These are phyloP conservation scores for Microbotryum intermedium DNA, from an alignment of 1,284 basidiomycete species.

Conservation along the genomic window DNA sequence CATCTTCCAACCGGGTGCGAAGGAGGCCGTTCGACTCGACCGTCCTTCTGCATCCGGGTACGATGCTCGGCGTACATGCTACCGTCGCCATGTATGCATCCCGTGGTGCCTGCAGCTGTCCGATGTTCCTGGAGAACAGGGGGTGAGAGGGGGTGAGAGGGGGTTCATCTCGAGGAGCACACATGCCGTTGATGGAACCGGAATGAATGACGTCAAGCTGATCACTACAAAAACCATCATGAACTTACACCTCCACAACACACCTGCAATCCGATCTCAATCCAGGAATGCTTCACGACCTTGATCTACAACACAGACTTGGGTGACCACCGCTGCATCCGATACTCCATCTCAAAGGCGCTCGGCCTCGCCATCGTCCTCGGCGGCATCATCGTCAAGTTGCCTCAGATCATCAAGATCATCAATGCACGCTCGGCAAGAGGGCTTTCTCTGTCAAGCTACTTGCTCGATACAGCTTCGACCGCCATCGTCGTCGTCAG, in stretches of 20 bases:
- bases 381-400: constrained; percentile 85
- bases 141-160: neutral
- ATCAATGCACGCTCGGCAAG: constrained; percentile 57
- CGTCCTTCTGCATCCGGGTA: neutral
- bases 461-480: constrained; percentile 45
- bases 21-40: neutral
- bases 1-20: neutral
- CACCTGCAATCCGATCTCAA: neutral
- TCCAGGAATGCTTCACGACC: constrained; percentile 77
- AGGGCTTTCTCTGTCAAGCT: constrained; percentile 71
- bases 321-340: constrained; percentile 74
- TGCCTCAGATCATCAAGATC: constrained; percentile 67
- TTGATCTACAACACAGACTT: constrained; percentile 82
- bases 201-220: neutral
- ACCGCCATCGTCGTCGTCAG: constrained; percentile 42
- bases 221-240: no score
- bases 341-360: constrained; percentile 83
- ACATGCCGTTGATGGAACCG: neutral
- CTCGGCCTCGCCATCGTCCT: constrained; percentile 86
- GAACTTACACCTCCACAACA: neutral
- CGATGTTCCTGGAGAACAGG: no score
- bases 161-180: neutral
- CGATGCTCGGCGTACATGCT: neutral
- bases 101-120: neutral
- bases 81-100: neutral